Evolutionary conservation across 805 yeast genomes (phyloP).

Genomic region (Clavispora vitiphila): DNA sequence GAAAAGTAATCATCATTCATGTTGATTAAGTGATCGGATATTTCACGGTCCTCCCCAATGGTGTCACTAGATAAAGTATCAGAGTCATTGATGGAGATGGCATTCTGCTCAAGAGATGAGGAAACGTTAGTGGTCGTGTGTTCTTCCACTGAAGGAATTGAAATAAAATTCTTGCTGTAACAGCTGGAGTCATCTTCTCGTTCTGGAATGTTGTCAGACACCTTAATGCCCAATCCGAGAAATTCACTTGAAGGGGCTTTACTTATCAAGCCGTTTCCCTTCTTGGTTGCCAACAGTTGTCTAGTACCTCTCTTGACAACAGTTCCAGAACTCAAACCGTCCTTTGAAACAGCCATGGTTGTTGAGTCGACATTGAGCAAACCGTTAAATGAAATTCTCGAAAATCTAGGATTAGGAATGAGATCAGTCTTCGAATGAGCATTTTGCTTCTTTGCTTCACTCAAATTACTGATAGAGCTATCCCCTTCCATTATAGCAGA

Average conservation of each 20-base stretch:
- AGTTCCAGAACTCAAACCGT: conserved; percentile 13
- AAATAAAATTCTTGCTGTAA: conserved; percentile 12
- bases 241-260: conserved; percentile 21
- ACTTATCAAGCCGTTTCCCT: conserved; percentile 16
- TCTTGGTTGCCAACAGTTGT: conserved; percentile 7
- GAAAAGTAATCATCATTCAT: conserved; percentile 3
- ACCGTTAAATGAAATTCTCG: conserved; percentile 39
- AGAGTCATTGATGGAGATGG: conserved; percentile 18
- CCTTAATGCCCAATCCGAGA: conserved; percentile 26
- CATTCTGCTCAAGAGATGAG: conserved; percentile 19
- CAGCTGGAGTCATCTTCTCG: not conserved
- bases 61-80: conserved; percentile 17
- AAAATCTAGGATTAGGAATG: conserved; percentile 41
- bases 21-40: conserved; percentile 6
- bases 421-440: conserved; percentile 10
- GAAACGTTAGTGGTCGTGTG: conserved; percentile 17
- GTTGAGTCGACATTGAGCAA: conserved; percentile 13
- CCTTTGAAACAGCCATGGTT: conserved; percentile 6
- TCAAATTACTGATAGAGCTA: not conserved
- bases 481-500: not conserved
- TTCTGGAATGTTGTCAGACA: no score
- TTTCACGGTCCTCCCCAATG: conserved; percentile 14
- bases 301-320: conserved; percentile 7
- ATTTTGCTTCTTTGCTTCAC: not conserved
- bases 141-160: conserved; percentile 16